Evolutionary conservation across 495 filamentous ascomycete species (phyloP).

Genomic region (Penicillium roqueforti): DNA sequence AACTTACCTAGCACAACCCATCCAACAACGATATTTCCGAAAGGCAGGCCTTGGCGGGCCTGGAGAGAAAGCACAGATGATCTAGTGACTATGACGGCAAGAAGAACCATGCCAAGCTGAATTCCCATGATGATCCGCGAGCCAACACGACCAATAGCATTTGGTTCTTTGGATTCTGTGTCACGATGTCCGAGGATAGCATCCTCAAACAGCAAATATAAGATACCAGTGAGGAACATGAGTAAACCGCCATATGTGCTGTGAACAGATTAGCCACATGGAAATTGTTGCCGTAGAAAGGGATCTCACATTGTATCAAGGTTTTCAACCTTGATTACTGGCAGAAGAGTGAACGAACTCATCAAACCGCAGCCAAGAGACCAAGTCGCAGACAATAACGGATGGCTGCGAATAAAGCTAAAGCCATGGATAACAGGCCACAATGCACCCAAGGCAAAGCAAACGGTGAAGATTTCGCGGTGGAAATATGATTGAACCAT

Average conservation of each 20-base stretch:
- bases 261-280: conserved; percentile 10
- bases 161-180: conserved; percentile 17
- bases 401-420: conserved; percentile 64
- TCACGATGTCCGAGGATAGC: conserved; percentile 45
- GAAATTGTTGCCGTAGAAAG: not conserved
- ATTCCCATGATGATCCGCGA: conserved; percentile 53
- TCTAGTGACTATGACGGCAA: conserved; percentile 81
- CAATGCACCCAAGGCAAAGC: conserved; percentile 68
- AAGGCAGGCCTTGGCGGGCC: conserved; percentile 79
- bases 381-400: conserved; percentile 66
- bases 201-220: conserved; percentile 82
- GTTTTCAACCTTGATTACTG: conserved; percentile 80
- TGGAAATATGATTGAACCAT: conserved; percentile 88
- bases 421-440: conserved; percentile 77
- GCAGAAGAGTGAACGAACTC: conserved; percentile 87
- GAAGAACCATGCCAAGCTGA: conserved; percentile 74
- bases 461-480: conserved; percentile 77
- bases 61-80: conserved; percentile 79
- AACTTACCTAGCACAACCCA: conserved; percentile 76
- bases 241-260: conserved; percentile 73
- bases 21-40: conserved; percentile 83
- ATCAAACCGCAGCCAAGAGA: conserved; percentile 69
- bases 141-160: conserved; percentile 37
- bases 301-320: conserved; percentile 66
- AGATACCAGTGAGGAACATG: conserved; percentile 72